Base-by-base conservation (phyloP, 2,329 filamentous ascomycete species). In the Pseudogymnoascus sp. region DNA sequence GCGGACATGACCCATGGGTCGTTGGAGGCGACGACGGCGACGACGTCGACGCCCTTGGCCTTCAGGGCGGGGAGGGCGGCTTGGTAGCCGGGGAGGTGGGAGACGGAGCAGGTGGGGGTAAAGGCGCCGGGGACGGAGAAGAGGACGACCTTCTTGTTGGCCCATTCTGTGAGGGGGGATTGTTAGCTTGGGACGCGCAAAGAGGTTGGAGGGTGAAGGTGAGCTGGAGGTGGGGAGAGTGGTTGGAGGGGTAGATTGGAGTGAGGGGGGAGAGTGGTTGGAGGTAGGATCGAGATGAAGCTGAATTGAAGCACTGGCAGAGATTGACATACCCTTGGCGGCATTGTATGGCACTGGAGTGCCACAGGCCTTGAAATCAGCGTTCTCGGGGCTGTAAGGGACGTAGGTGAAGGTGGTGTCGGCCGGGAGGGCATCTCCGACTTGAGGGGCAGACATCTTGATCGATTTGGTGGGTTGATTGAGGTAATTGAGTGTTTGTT, bases 331-430 rank as follows among this genome's bases (percentile, higher is more conserved):
- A 84, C 84, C 82, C 76, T 92, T 88, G 78, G 84, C 88, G 71
- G 92, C 92, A 68, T 94, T 80, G 79, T 88, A 95, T 71, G 83
- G 82, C 71, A 86, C 81, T 64, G 91, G 90, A 63, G 88, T 82
- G 68, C 92, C 92, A 76, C 92, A 96, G 65, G 83, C 79, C 60
- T 84, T 89, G 69, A 95, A 83, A 67, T 83, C 81, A 66, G 82
- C 78, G 59, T 79, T 82, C 69, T 93, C 89, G 62, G 82, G 78
- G 11, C 85, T 82, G 75, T 90, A 90, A 64, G 90, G 87, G 68
- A 94, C 84, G 82, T 92, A 94, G 71, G 85, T 88, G 81, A 97
- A 97, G 75, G 81, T 80, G 64, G 96, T 87, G 69, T 83, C 88
- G 68, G 85, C 79, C 68, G 92, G 92, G 82, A 97, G 93, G 74